Evolutionary conservation across 139 green algal genomes (phyloP).

Genomic region (Chloropicon primus): DNA sequence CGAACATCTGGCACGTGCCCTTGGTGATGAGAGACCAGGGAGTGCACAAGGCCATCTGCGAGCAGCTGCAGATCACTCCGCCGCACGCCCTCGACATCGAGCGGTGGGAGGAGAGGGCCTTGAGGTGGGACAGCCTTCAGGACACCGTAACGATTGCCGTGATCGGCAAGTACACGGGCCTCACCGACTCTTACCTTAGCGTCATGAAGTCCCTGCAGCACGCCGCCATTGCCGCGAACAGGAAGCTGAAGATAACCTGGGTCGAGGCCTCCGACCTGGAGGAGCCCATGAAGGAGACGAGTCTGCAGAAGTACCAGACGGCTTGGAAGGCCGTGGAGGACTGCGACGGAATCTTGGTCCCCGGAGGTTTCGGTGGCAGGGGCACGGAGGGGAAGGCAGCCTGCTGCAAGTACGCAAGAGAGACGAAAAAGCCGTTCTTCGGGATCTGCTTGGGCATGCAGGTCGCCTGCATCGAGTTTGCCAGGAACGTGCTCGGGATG

Average conservation of each 20-base stretch:
- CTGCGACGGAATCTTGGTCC: constrained; percentile 86
- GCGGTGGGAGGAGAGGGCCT: constrained; percentile 53
- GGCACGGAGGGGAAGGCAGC: constrained; percentile 91
- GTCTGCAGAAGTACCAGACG: constrained; percentile 12
- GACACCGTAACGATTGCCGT: constrained; percentile 68
- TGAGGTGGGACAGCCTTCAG: constrained; percentile 57
- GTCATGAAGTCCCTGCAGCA: constrained; percentile 96
- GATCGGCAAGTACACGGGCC: constrained; percentile 94
- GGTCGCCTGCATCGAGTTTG: constrained; percentile 95
- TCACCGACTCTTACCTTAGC: constrained; percentile 87
- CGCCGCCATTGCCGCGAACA: constrained; percentile 69
- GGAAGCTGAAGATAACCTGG: constrained; percentile 81
- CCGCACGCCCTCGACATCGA: constrained; percentile 35
- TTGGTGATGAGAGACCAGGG: constrained; percentile 64
- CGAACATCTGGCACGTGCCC: constrained; percentile 97
- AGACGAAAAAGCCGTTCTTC: constrained; percentile 70
- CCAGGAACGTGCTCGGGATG: constrained; percentile 71
- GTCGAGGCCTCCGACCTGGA: constrained; percentile 85
- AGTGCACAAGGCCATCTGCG: constrained; percentile 54
- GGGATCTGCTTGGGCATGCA: constrained; percentile 99
- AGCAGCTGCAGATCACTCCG: constrained; percentile 43
- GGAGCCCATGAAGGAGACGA: constrained; percentile 13
- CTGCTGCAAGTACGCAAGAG: constrained; percentile 73
- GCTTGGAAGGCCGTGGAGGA: constrained; percentile 23
- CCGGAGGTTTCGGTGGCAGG: constrained; percentile 82